A percentile compares a stretch with the other conserved stretches of the same genome.
Evolutionary conservation across 2,329 filamentous ascomycete genomes (phyloP).

Genomic region (Diplodia corticola): DNA sequence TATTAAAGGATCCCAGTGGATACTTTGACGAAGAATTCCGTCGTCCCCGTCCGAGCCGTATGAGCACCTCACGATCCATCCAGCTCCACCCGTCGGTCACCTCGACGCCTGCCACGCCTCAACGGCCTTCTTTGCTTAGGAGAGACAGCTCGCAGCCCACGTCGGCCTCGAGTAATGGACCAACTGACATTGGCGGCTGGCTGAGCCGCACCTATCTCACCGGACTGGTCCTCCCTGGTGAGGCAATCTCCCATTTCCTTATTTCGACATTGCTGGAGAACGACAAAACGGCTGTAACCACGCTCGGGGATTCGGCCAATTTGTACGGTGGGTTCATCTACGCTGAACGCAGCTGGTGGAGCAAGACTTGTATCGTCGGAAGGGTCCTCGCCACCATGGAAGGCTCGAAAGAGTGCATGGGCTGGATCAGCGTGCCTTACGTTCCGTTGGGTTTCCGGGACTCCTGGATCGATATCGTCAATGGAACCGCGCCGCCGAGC

Average conservation of each 20-base stretch:
- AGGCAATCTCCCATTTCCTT: conserved; percentile 55
- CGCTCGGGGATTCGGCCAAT: conserved; percentile 53
- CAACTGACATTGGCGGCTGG: conserved; percentile 51
- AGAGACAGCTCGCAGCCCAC: conserved; percentile 10
- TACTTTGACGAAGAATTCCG: conserved; percentile 38
- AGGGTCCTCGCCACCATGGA: conserved; percentile 52
- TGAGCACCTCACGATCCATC: conserved; percentile 31
- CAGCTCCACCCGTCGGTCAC: conserved; percentile 35
- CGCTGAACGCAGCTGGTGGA: conserved; percentile 55
- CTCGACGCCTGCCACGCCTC: conserved; percentile 21
- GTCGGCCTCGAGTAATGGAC: conserved; percentile 20
- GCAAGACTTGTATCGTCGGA: conserved; percentile 56
- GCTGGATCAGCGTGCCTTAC: conserved; percentile 51
- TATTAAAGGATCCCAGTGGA: conserved; percentile 32
- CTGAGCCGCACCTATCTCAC: conserved; percentile 57
- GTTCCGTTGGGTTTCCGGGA: conserved; percentile 44
- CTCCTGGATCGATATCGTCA: conserved; percentile 52
- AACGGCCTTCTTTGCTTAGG: conserved; percentile 1
- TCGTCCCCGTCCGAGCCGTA: conserved; percentile 30
- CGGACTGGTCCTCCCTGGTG: conserved; percentile 56
- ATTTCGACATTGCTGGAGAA: conserved; percentile 59
- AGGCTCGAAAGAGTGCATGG: conserved; percentile 54
- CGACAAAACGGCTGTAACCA: conserved; percentile 49
- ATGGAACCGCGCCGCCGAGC: conserved; percentile 31
- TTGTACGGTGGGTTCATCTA: conserved; percentile 58